phyloP scores from a whole-genome alignment of 495 filamentous ascomycete species.

The Lepraria neglecta region DNA sequence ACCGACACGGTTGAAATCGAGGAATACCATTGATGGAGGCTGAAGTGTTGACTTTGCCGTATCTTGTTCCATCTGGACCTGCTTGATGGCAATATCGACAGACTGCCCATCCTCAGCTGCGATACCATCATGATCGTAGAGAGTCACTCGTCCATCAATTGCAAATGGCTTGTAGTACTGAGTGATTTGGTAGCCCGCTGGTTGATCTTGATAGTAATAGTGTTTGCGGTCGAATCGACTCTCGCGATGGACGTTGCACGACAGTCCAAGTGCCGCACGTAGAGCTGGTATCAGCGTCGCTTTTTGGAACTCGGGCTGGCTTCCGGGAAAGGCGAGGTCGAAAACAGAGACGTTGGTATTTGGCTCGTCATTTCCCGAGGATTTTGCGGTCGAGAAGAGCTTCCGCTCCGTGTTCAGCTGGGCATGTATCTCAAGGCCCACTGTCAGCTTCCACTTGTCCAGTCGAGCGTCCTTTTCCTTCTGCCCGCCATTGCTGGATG shows the following conservation, averaged over 20 bases:
- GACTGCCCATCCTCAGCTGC: slow-evolving; percentile 59
- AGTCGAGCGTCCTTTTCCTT: slow-evolving; percentile 38
- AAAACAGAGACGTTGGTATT: slow-evolving; percentile 86
- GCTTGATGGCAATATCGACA: slow-evolving; percentile 73
- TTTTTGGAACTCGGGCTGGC: slow-evolving; percentile 77
- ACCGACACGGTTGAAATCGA: slow-evolving; percentile 93
- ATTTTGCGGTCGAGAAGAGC: slow-evolving; percentile 76
- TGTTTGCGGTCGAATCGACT: slow-evolving; percentile 94
- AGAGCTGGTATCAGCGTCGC: slow-evolving; percentile 82
- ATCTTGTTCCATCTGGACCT: slow-evolving; percentile 95
- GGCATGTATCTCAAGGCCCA: slow-evolving; percentile 95
- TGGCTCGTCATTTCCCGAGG: slow-evolving; percentile 60
- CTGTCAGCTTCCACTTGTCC: slow-evolving; percentile 75
- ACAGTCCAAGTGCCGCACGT: slow-evolving; percentile 77
- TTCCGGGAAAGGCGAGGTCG: slow-evolving; percentile 83
- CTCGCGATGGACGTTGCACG: slow-evolving; percentile 64
- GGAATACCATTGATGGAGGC: slow-evolving; percentile 60
- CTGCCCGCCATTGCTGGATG: slow-evolving; percentile 31
- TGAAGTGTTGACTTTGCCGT: slow-evolving; percentile 88
- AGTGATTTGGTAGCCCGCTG: slow-evolving; percentile 92
- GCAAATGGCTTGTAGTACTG: slow-evolving; percentile 93
- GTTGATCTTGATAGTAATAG: slow-evolving; percentile 98
- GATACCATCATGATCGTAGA: slow-evolving; percentile 74
- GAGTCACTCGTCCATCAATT: slow-evolving; percentile 59
- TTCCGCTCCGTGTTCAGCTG: slow-evolving; percentile 83